Evolutionary conservation across 106 monocot species (phyloP).

Genomic region (Acorus gramineus): DNA sequence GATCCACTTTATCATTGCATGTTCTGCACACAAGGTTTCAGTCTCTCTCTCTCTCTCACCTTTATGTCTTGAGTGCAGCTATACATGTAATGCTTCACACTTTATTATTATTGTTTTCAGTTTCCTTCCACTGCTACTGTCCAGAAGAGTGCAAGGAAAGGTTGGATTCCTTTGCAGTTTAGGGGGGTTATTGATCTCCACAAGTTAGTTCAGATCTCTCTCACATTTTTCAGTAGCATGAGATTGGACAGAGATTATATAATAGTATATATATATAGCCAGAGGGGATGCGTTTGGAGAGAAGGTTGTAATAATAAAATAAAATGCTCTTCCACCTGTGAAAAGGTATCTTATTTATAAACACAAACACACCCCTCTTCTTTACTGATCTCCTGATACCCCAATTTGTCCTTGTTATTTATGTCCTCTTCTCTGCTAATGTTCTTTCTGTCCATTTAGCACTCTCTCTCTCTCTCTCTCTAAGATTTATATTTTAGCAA

Average conservation of each 20-base stretch:
- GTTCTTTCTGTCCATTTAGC: too few relatives aligned
- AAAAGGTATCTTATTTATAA: too few relatives aligned
- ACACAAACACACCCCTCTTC: too few relatives aligned
- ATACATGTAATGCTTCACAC: conserved; percentile 18
- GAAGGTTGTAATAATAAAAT: not conserved
- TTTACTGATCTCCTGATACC: too few relatives aligned
- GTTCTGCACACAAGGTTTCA: not conserved
- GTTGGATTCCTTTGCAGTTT: conserved; percentile 56
- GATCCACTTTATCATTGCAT: not conserved
- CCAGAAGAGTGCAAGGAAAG: conserved; percentile 22
- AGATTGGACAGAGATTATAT: not conserved
- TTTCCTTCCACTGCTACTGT: conserved; percentile 36
- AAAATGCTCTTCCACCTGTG: too few relatives aligned
- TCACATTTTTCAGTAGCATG: not conserved
- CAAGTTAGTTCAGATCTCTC: conserved; percentile 6
- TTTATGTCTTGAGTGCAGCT: conserved; percentile 18
- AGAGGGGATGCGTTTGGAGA: not conserved
- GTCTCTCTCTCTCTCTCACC: conserved; percentile 1
- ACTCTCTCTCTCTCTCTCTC: too few relatives aligned
- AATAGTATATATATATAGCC: not conserved
- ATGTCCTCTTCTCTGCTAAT: too few relatives aligned
- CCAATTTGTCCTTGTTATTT: too few relatives aligned
- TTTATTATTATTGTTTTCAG: not conserved
- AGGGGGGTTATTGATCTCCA: conserved; percentile 23
- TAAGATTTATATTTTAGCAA: too few relatives aligned